These are phyloP conservation scores for Aureobasidium sp. DNA, from an alignment of 2,329 filamentous ascomycete species.

Conservation along the genomic window DNA sequence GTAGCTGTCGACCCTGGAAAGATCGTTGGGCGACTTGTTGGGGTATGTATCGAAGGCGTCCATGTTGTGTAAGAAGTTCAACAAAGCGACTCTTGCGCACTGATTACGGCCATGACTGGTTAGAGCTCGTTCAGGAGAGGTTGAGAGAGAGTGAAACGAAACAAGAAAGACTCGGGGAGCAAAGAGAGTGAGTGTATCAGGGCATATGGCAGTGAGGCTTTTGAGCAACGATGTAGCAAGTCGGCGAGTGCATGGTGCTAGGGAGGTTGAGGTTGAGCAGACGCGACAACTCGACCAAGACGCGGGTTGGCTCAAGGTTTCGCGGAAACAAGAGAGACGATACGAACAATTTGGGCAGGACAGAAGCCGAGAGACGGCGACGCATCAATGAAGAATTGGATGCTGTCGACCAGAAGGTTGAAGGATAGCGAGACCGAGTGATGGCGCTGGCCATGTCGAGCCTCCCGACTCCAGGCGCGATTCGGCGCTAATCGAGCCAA, in stretches of 20 bases:
- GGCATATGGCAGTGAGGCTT: constrained; percentile 6
- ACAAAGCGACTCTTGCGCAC: neutral
- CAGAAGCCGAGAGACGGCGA: constrained; percentile 7
- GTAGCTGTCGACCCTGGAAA: constrained; percentile 12
- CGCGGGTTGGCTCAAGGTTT: neutral
- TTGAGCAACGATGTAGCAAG: constrained; percentile 16
- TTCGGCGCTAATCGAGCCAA: constrained; percentile 5
- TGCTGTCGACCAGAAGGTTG: constrained; percentile 10
- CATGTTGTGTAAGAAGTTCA: constrained; percentile 3
- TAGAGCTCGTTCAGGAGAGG: constrained; percentile 8
- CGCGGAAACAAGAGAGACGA: constrained; percentile 13
- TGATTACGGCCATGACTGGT: constrained; percentile 11
- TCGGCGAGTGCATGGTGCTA: constrained; percentile 22
- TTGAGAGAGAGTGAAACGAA: neutral
- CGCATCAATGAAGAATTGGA: constrained; percentile 7
- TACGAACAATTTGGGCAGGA: constrained; percentile 19
- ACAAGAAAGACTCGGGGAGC: constrained; percentile 17
- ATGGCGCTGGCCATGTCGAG: neutral
- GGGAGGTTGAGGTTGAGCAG: constrained; percentile 21
- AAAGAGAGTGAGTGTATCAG: constrained; percentile 20
- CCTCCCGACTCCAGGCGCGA: neutral
- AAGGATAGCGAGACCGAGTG: neutral
- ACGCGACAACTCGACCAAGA: constrained; percentile 18
- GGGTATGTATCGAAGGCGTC: constrained; percentile 9
- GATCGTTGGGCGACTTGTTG: constrained; percentile 12